Evolutionary conservation across 129 eudicot genomes (phyloP).

Genomic region (Helichrysum umbraculigerum): DNA sequence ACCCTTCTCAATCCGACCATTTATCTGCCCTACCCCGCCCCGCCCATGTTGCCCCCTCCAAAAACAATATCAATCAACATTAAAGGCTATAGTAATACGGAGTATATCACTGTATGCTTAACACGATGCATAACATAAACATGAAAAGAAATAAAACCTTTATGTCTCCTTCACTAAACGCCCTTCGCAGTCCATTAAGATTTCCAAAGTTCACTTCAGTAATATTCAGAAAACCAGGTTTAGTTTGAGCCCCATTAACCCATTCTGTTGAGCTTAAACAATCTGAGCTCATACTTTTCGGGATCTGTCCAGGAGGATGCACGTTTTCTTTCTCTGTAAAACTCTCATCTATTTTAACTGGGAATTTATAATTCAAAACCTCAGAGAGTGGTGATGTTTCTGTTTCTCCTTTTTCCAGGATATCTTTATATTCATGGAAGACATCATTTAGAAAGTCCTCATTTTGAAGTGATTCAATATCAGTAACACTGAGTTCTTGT

Average conservation of each 20-base stretch:
- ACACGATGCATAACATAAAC: background rate
- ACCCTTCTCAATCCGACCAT: background rate
- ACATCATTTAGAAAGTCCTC: constrained; percentile 70
- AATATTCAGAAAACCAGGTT: constrained; percentile 60
- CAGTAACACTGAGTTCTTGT: constrained; percentile 55
- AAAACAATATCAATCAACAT: background rate
- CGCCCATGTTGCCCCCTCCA: background rate
- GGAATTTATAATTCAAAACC: constrained; percentile 49
- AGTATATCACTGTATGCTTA: constrained; percentile 1
- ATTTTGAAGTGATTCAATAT: constrained; percentile 56
- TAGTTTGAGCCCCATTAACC: constrained; percentile 41
- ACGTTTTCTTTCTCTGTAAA: constrained; percentile 36
- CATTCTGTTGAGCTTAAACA: constrained; percentile 62
- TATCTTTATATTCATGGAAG: constrained; percentile 71
- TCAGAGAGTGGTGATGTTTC: constrained; percentile 59
- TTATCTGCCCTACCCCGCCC: background rate
- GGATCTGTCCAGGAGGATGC: constrained; percentile 49
- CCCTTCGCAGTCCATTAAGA: constrained; percentile 81
- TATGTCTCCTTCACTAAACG: constrained; percentile 94
- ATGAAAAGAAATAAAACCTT: constrained; percentile 52
- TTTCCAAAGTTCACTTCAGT: constrained; percentile 56
- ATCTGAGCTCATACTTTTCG: constrained; percentile 69
- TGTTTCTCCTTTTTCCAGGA: constrained; percentile 62
- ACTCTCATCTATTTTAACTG: constrained; percentile 39
- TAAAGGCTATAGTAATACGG: background rate